Percentiles rank a stretch among this genome's conserved stretches.
phyloP scores from a whole-genome alignment of 352 stramenopile species.

The Phytopythium helicoides region DNA sequence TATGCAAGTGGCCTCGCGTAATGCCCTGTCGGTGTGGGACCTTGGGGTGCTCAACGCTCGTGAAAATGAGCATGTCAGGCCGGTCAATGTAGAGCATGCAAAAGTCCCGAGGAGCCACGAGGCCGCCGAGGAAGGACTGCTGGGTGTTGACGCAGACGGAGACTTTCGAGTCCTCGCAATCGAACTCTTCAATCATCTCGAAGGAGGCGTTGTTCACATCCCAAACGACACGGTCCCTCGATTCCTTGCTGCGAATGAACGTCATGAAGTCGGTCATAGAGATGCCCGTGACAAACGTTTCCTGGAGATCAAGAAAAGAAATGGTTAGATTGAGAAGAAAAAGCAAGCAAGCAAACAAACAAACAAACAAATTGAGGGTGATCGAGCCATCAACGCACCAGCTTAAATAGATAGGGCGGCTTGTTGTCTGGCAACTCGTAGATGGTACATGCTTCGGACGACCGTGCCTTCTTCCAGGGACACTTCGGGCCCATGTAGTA shows the following conservation, averaged over 20 bases:
- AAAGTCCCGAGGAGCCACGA: conserved; percentile 58
- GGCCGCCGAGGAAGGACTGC: conserved; percentile 49
- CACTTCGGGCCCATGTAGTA: conserved; percentile 39
- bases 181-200: conserved; percentile 44
- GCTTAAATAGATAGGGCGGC: conserved; percentile 45
- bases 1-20: conserved; percentile 35
- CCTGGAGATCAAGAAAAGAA: conserved; percentile 12
- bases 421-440: conserved; percentile 48
- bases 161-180: conserved; percentile 22
- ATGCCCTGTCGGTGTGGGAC: conserved; percentile 26
- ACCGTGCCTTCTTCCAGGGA: conserved; percentile 39
- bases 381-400: conserved; percentile 22
- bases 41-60: conserved; percentile 40
- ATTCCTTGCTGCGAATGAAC: conserved; percentile 41
- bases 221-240: conserved; percentile 41
- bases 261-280: conserved; percentile 34
- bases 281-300: conserved; percentile 44
- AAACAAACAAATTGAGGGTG: no score
- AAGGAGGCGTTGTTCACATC: conserved; percentile 50
- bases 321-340: neutral
- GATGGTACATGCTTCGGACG: conserved; percentile 25
- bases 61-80: conserved; percentile 29
- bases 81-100: conserved; percentile 34
- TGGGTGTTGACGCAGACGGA: conserved; percentile 51
- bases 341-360: neutral